Evolutionary conservation across 495 filamentous ascomycete species (phyloP).

Genomic region (Clohesyomyces aquaticus): DNA sequence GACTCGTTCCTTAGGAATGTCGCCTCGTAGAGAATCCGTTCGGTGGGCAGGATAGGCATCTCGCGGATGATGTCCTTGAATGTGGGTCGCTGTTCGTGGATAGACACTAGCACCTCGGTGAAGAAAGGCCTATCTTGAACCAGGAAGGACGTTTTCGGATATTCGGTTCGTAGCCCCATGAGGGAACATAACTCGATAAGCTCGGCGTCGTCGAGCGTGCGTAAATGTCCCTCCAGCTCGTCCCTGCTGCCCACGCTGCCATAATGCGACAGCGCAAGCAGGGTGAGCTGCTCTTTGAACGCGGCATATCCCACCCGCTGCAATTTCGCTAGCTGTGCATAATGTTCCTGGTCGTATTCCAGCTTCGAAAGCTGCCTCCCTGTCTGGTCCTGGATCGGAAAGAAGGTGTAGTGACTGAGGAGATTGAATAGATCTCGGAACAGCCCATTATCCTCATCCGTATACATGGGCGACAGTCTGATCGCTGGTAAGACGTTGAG

Average conservation of each 20-base stretch:
- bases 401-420: constrained; percentile 81
- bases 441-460: constrained; percentile 71
- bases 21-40: constrained; percentile 78
- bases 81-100: constrained; percentile 74
- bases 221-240: constrained; percentile 79
- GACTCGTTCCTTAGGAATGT: constrained; percentile 82
- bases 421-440: constrained; percentile 80
- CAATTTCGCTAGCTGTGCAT: constrained; percentile 71
- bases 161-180: constrained; percentile 77
- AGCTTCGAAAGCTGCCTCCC: constrained; percentile 71
- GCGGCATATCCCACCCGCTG: constrained; percentile 80
- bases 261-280: constrained; percentile 90
- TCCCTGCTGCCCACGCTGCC: constrained; percentile 77
- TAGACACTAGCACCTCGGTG: constrained; percentile 75
- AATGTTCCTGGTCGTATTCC: constrained; percentile 80
- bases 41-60: constrained; percentile 79
- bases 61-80: constrained; percentile 80
- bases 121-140: constrained; percentile 67
- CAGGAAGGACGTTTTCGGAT: constrained; percentile 71
- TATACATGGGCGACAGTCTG: constrained; percentile 76
- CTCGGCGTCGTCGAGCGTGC: constrained; percentile 71
- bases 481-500: constrained; percentile 85
- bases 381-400: constrained; percentile 89
- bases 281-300: constrained; percentile 87
- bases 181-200: constrained; percentile 67